Percentiles rank a stretch among this genome's conserved stretches.
These are phyloP conservation scores for Syncephalastrum racemosum DNA, from an alignment of 371 early-diverging fungal genomes.

Conservation along the genomic window DNA sequence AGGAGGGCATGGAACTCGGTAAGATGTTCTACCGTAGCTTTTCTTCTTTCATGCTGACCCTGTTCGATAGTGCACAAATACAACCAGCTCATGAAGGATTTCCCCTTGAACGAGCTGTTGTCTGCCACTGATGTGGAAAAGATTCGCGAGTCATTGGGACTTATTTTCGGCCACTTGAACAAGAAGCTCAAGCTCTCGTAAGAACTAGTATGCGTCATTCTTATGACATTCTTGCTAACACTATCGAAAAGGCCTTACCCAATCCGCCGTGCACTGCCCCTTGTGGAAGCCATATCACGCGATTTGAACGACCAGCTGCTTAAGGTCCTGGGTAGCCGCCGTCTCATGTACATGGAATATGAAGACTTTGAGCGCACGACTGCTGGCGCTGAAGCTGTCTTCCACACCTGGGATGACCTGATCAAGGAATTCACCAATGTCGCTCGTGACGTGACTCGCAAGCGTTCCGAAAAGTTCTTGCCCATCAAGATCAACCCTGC, in stretches of 20 bases:
- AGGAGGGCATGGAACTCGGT: slow-evolving; percentile 89
- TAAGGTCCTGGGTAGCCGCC: slow-evolving; percentile 83
- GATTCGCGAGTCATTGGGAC: slow-evolving; percentile 73
- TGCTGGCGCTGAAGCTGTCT: slow-evolving; percentile 85
- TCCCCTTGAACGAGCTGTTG: slow-evolving; percentile 94
- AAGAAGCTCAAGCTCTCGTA: slow-evolving; percentile 93
- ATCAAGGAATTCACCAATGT: slow-evolving; percentile 94
- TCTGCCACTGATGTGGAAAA: slow-evolving; percentile 91
- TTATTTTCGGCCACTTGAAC: slow-evolving; percentile 93
- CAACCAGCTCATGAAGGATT: slow-evolving; percentile 98
- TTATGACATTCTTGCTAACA: background rate
- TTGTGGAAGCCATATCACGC: slow-evolving; percentile 94
- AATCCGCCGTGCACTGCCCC: slow-evolving; percentile 86
- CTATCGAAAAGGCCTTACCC: slow-evolving; percentile 79
- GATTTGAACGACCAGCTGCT: slow-evolving; percentile 93
- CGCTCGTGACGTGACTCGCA: slow-evolving; percentile 94
- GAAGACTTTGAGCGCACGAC: slow-evolving; percentile 82
- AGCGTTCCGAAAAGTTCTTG: slow-evolving; percentile 90
- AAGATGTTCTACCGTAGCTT: slow-evolving; percentile 5
- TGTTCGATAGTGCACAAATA: slow-evolving; percentile 76
- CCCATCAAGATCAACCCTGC: slow-evolving; percentile 92
- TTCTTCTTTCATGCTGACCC: background rate
- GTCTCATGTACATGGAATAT: slow-evolving; percentile 93
- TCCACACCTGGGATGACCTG: slow-evolving; percentile 93
- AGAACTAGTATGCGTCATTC: slow-evolving; percentile 13